These are phyloP conservation scores for Debaryomyces singareniensis DNA, from an alignment of 1,139 yeast species.

Conservation along the genomic window DNA sequence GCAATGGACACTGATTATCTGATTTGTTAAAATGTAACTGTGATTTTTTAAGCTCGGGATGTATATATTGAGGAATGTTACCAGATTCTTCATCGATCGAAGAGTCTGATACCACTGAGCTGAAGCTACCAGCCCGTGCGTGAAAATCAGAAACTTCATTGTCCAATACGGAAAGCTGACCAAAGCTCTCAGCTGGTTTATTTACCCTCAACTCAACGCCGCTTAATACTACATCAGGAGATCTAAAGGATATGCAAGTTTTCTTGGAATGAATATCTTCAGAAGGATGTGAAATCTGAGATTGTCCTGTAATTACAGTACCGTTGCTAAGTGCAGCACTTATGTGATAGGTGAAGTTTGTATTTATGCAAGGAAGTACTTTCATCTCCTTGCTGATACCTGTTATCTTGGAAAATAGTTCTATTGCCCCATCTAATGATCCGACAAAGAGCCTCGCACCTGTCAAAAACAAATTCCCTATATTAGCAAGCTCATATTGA, in stretches of 20 bases:
- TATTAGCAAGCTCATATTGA: constrained; percentile 69
- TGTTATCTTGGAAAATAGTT: constrained; percentile 61
- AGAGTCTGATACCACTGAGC: constrained; percentile 16
- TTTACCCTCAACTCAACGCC: background rate
- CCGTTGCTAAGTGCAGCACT: constrained; percentile 73
- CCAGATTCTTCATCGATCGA: constrained; percentile 44
- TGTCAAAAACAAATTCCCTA: constrained; percentile 79
- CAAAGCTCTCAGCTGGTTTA: constrained; percentile 1
- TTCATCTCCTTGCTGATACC: constrained; percentile 49
- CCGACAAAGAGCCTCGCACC: constrained; percentile 82
- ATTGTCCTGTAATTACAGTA: constrained; percentile 80
- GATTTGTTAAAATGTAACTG: constrained; percentile 67
- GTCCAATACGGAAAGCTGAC: background rate
- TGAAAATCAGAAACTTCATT: constrained; percentile 3
- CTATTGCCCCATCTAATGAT: constrained; percentile 78
- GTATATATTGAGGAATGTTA: constrained; percentile 68
- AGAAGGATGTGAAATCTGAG: constrained; percentile 86
- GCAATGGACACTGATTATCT: constrained; percentile 48
- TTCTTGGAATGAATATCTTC: constrained; percentile 8
- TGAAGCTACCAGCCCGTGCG: constrained; percentile 1
- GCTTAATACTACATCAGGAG: constrained; percentile 17
- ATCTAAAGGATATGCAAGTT: constrained; percentile 21
- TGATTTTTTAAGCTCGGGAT: constrained; percentile 70
- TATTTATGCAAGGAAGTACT: constrained; percentile 77
- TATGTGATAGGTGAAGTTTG: constrained; percentile 81